Base-by-base conservation (phyloP, 1,284 basidiomycete species). In the Hortiboletus rubellus region DNA sequence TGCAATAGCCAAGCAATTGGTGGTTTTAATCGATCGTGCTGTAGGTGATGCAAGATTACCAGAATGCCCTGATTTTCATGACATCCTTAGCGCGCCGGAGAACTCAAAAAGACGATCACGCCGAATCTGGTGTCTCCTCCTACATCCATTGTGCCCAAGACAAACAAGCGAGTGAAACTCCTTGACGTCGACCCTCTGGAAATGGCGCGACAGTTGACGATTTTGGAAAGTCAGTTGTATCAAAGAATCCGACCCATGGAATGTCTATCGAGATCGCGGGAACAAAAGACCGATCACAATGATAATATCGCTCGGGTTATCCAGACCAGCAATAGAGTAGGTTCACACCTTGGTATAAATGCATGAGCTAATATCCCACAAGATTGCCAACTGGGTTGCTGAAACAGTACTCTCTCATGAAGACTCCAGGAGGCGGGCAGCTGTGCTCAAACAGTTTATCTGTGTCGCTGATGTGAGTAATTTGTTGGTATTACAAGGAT, bases 341-440 rank as follows among this genome's bases (percentile, higher is more conserved):
- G 83, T 73, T 31, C 14, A 41, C 8, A 5, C 30, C n/a, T 31
- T 46, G 22, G 40, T 41, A 37, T 14, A 42, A 48, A 52, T 17
- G 14, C 44, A 43, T 11, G 33, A 47, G 27, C 52, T 59, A 14
- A 71, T 10, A 17, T 30, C 5, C 33, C 8, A 47, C 36, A 36
- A 91, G 91, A 90, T 93, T 67, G 90, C 95, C 3, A 89, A 94
- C 60, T 99, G 97, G 95, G 96, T 99, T 3, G 91, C 93, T 3
- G 94, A 97, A 65, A 84, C 87, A 9, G 89, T 99, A 33, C 79
- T 99, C 31, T 82, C 79, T 54, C 89, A 93, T 64, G 89, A 92
- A 60, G 96, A 98, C 69, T 86, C 92, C 10, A 88, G 90, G 70
- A 90, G 87, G 72, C 85, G 96, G 18, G 91, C 93, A 6, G 76